These are phyloP conservation scores for Amaranthus hypochondriacus DNA, from an alignment of 148 eudicot genomes.

Conservation along the genomic window DNA sequence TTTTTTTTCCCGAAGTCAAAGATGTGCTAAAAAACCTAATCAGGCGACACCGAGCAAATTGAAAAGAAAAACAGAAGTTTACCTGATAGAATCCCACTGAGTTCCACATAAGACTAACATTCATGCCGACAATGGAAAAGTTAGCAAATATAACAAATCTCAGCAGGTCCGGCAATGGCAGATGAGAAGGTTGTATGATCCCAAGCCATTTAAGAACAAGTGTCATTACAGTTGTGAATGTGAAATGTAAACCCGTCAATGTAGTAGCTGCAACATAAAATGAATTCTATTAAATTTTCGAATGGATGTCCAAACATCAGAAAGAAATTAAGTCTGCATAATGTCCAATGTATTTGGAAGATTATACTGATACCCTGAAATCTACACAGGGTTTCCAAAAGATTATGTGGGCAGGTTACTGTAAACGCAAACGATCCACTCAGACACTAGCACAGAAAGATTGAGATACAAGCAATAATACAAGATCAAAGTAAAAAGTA, in stretches of 20 bases:
- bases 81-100: conserved; percentile 23
- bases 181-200: conserved; percentile 48
- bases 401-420: no score
- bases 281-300: neutral
- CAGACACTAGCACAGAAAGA: no score
- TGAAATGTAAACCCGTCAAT: conserved; percentile 68
- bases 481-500: no score
- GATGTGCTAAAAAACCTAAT: neutral
- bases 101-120: conserved; percentile 81
- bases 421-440: no score
- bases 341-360: neutral
- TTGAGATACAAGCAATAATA: no score
- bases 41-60: conserved; percentile 41
- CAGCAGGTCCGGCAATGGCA: conserved; percentile 49
- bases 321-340: neutral
- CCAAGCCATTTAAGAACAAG: conserved; percentile 47
- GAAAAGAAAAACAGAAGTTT: conserved; percentile 36
- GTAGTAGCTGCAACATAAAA: conserved; percentile 56
- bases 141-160: conserved; percentile 65
- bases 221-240: conserved; percentile 63
- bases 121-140: conserved; percentile 79
- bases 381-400: no score
- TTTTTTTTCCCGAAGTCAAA: neutral
- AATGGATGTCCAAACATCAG: neutral
- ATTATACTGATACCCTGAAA: neutral